Evolutionary conservation across 768 basidiomycete genomes (phyloP), one percentile per base, ranked within the genome.

Genomic region (Hebeloma cylindrosporum): DNA sequence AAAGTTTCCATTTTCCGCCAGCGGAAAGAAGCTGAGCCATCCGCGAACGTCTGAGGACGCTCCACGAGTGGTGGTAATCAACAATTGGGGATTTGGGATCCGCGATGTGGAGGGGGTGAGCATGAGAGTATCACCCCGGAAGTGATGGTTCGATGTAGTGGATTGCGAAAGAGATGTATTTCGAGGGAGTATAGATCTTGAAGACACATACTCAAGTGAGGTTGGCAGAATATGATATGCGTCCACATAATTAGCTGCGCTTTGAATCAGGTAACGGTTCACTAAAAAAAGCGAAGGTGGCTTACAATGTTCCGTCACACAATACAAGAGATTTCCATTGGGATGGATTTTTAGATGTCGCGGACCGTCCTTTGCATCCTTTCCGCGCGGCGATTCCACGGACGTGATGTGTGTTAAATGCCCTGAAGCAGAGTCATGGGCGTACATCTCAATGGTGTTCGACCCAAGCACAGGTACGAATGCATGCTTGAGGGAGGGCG

Each of bases 261-360:
- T 21, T n/a, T 37, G n/a, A 5, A 17, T 29, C 7, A 39, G 30
- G 18, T 11, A 3, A 21, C 17, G 17, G 7, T 8, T 10, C 11
- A 34, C 26, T 14, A 16, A 22, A 14, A 18, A 22, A 28, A 21
- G 30, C n/a, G 22, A 8, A 14, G 20, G 13, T 34, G 17, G 58
- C 73, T 45, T 47, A 76, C 75, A 68, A 34, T 80, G 77, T 48
- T 80, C 78, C 3, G 77, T 76, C 9, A 79, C 69, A 43, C 67
- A 73, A 49, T 80, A 80, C 7, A 80, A 53, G 0, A 78, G 50
- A 35, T 66, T 69, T 0, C 77, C 77, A 47, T 77, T 76, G 0
- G 77, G 76, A 48, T 77, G 75, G 1, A 80, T 53, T 47, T 75
- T 77, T 46, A 79, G 60, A 57, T 80, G 77, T n/a, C 77, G 64